These are phyloP conservation scores for Iodosphaeria phyllophila DNA, from an alignment of 2,329 filamentous ascomycete species.

Conservation along the genomic window DNA sequence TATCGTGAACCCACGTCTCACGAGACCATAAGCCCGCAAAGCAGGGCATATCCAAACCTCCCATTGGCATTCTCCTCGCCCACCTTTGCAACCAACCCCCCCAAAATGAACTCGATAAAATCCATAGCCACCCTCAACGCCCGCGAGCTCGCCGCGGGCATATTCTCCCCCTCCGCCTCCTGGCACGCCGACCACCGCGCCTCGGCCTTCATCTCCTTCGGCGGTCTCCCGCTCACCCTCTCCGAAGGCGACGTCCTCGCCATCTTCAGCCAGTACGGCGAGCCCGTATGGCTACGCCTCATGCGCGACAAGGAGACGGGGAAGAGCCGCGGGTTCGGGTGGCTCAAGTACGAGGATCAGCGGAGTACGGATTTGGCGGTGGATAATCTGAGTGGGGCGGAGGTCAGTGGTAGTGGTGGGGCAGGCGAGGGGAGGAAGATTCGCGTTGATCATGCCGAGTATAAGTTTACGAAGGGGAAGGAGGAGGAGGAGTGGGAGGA, in stretches of 20 bases:
- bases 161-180: conserved; percentile 49
- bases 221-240: conserved; percentile 78
- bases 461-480: conserved; percentile 72
- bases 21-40: too few species aligned
- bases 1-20: too few species aligned
- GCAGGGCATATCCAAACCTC: too few species aligned
- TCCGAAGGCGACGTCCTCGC: conserved; percentile 91
- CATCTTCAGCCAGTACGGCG: conserved; percentile 93
- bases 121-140: conserved; percentile 87
- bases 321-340: conserved; percentile 86
- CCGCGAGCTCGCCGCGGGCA: conserved; percentile 73
- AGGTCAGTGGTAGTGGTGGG: too few species aligned
- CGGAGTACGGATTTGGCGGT: conserved; percentile 89
- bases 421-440: conserved; percentile 67
- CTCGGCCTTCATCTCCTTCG: conserved; percentile 92
- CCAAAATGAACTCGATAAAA: conserved; percentile 78
- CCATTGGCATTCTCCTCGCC: not conserved
- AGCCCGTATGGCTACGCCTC: conserved; percentile 84
- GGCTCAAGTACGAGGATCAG: conserved; percentile 97
- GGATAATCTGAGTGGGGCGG: conserved; percentile 81
- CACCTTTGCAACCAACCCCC: not conserved
- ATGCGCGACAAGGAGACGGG: conserved; percentile 91
- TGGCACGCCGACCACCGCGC: conserved; percentile 98
- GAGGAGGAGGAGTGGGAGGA: conserved; percentile 56
- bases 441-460: conserved; percentile 81